These are phyloP conservation scores for Parastagonospora avenae DNA, from an alignment of 2,329 filamentous ascomycete species.

Conservation along the genomic window DNA sequence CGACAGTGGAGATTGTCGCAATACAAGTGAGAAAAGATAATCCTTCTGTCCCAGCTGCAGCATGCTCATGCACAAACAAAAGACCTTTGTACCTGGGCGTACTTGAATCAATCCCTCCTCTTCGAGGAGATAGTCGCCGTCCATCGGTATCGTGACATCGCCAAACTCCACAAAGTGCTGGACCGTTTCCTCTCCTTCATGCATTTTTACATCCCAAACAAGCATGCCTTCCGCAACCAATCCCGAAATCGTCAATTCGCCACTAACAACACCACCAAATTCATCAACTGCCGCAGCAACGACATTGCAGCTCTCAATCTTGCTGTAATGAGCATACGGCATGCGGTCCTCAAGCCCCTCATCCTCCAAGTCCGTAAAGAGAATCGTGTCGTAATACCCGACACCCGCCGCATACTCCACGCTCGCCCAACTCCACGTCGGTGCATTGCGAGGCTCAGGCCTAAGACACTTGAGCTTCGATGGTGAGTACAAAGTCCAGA, in stretches of 20 bases:
- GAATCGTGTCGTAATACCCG: constrained; percentile 3
- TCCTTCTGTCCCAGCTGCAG: not conserved
- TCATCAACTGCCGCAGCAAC: not conserved
- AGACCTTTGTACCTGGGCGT: not conserved
- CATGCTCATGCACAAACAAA: constrained; percentile 4
- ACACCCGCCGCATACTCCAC: constrained; percentile 1
- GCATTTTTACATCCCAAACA: not conserved
- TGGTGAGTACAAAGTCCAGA: no score
- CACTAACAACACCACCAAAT: not conserved
- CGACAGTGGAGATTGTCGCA: not conserved
- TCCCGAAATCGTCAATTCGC: constrained; percentile 1
- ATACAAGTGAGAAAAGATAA: not conserved
- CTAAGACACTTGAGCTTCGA: no score
- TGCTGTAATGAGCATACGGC: not conserved
- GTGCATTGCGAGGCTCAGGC: constrained; percentile 2
- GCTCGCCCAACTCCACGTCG: constrained; percentile 13
- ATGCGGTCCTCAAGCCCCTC: not conserved
- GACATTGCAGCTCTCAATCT: not conserved
- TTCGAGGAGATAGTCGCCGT: constrained; percentile 2
- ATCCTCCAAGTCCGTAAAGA: constrained; percentile 1
- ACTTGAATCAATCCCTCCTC: not conserved
- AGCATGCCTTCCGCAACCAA: constrained; percentile 1
- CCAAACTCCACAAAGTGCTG: not conserved
- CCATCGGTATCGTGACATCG: not conserved
- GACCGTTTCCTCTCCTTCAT: not conserved